A percentile compares a stretch with the other conserved stretches of the same genome.
Evolutionary conservation across 1,284 basidiomycete genomes (phyloP).

Genomic region (Cutaneotrichosporon sp.): DNA sequence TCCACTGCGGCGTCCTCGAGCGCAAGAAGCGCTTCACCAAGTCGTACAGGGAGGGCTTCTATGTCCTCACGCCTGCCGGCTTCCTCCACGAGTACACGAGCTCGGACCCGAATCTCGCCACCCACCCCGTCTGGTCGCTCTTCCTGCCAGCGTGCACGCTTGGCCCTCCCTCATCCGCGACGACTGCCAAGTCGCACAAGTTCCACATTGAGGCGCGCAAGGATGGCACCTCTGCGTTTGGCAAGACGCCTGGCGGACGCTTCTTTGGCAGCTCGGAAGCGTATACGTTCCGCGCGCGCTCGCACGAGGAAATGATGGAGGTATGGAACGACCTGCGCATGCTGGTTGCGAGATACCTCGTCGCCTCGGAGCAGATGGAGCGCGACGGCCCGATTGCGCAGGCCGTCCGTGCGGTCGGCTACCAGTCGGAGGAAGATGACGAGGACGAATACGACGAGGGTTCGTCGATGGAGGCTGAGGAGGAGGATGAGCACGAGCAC

Average conservation of each 20-base stretch:
- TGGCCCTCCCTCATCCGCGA: slow-evolving; percentile 77
- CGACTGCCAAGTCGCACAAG: slow-evolving; percentile 76
- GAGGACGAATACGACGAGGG: slow-evolving; percentile 68
- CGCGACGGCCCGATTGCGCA: slow-evolving; percentile 88
- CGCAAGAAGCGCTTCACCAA: slow-evolving; percentile 97
- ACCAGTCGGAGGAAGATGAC: slow-evolving; percentile 65
- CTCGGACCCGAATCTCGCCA: slow-evolving; percentile 68
- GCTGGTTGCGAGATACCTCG: slow-evolving; percentile 93
- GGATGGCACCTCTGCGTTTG: slow-evolving; percentile 59
- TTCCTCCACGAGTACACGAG: slow-evolving; percentile 90
- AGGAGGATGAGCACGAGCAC: slow-evolving; percentile 57
- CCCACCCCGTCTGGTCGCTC: slow-evolving; percentile 77
- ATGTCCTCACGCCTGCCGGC: slow-evolving; percentile 90
- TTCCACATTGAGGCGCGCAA: slow-evolving; percentile 95
- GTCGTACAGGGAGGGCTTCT: slow-evolving; percentile 82
- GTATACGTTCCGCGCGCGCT: slow-evolving; percentile 88
- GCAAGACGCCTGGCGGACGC: slow-evolving; percentile 64
- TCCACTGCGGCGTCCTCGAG: slow-evolving; percentile 89
- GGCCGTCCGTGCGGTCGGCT: slow-evolving; percentile 81
- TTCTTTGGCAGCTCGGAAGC: slow-evolving; percentile 60
- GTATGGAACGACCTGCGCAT: slow-evolving; percentile 99
- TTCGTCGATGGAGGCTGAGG: slow-evolving; percentile 66
- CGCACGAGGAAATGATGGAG: slow-evolving; percentile 98
- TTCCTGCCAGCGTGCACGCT: slow-evolving; percentile 96
- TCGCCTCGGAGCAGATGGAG: slow-evolving; percentile 92